Conservation (phyloP, 495 filamentous ascomycete genomes). For the Hypoxylon lienhwacheense region DNA sequence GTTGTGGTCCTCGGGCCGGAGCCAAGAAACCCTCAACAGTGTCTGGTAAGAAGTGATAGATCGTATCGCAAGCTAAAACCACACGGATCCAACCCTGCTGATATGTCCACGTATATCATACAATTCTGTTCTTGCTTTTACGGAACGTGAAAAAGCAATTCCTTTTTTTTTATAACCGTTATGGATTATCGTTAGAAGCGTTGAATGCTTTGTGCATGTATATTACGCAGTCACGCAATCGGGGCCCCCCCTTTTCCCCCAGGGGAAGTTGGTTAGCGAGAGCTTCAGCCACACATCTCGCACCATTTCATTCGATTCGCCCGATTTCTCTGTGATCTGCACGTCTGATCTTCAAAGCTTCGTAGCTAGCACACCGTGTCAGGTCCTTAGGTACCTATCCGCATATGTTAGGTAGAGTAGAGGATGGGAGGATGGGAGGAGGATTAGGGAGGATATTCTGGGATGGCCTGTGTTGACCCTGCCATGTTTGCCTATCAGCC, state of each 20-base stretch:
- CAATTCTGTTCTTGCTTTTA: no score
- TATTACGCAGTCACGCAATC: no score
- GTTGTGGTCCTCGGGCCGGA: no score
- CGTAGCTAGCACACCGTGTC: no score
- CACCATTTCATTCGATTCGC: background rate
- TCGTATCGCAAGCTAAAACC: slow-evolving; percentile 14
- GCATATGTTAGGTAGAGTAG: background rate
- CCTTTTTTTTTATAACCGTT: background rate
- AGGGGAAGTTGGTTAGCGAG: background rate
- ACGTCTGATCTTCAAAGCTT: slow-evolving; percentile 5
- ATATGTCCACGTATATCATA: background rate
- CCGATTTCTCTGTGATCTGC: background rate
- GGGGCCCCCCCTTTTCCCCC: no score
- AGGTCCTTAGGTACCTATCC: background rate
- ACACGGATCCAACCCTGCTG: background rate
- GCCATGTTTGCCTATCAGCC: slow-evolving; percentile 5
- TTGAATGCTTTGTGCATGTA: background rate
- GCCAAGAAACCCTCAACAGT: background rate
- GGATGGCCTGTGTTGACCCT: slow-evolving; percentile 17
- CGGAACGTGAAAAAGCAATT: background rate
- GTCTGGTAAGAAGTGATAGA: slow-evolving; percentile 12
- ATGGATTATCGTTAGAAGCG: slow-evolving; percentile 4
- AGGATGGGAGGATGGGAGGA: background rate
- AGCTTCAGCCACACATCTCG: background rate
- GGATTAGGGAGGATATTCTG: slow-evolving; percentile 2